Percentiles rank a stretch among this genome's conserved stretches.
phyloP scores from a whole-genome alignment of 2,329 filamentous ascomycete genomes.

The Davidsoniella australis region DNA sequence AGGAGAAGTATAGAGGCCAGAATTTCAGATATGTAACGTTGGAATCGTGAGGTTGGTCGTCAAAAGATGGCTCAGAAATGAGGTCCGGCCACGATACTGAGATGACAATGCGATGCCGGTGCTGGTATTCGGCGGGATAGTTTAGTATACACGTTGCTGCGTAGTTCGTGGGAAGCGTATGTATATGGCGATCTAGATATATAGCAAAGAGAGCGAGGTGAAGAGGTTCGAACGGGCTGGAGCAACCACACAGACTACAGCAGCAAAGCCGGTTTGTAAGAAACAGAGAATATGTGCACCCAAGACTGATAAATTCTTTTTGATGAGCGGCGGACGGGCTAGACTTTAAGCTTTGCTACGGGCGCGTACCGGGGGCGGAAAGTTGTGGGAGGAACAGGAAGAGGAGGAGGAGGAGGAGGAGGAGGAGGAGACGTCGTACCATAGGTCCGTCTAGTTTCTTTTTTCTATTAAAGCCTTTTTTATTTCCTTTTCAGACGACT shows the following conservation, averaged over 20 bases:
- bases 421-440: not conserved
- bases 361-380: slow-evolving; percentile 7
- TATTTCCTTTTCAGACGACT: not conserved
- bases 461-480: not conserved
- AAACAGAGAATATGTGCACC: not conserved
- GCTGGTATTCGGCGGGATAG: too few relatives aligned
- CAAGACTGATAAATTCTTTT: not conserved
- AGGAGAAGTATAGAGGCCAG: too few relatives aligned
- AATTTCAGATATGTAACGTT: too few relatives aligned
- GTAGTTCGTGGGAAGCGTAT: too few relatives aligned
- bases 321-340: not conserved
- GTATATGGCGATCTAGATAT: too few relatives aligned
- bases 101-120: too few relatives aligned
- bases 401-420: too few relatives aligned
- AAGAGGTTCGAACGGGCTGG: not conserved
- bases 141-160: too few relatives aligned
- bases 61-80: too few relatives aligned
- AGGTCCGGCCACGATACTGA: too few relatives aligned
- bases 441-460: not conserved
- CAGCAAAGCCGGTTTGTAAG: not conserved
- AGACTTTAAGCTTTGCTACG: slow-evolving; percentile 5
- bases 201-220: too few relatives aligned
- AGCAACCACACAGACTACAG: not conserved
- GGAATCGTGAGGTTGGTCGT: too few relatives aligned
- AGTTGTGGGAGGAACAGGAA: not conserved